phyloP scores from a whole-genome alignment of 129 eudicot genomes.

The Tagetes erecta region DNA sequence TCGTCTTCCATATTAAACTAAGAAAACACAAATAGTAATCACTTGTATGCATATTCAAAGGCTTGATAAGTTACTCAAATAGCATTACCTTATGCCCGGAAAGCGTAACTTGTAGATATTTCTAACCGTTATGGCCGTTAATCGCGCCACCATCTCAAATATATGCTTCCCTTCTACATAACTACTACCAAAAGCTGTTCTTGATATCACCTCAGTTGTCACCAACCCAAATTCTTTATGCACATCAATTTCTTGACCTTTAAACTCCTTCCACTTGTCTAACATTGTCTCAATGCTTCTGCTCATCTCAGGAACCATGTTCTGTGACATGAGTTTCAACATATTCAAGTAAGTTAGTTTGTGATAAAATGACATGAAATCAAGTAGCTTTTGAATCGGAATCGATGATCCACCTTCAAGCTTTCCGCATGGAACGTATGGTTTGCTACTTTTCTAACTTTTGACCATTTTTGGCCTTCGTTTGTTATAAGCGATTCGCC shows the following conservation, averaged over 20 bases:
- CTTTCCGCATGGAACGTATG: slow-evolving; percentile 70
- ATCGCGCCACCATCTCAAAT: slow-evolving; percentile 62
- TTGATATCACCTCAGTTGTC: slow-evolving; percentile 77
- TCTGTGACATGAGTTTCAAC: slow-evolving; percentile 33
- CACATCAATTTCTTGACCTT: slow-evolving; percentile 63
- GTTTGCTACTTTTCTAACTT: slow-evolving; percentile 64
- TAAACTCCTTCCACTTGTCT: slow-evolving; percentile 47
- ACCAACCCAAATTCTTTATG: slow-evolving; percentile 57
- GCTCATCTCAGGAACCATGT: slow-evolving; percentile 69
- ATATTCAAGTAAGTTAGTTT: neutral
- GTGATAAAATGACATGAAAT: neutral
- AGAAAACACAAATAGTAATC: neutral
- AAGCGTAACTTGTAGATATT: slow-evolving; percentile 53
- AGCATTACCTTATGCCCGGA: slow-evolving; percentile 54
- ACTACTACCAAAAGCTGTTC: slow-evolving; percentile 75
- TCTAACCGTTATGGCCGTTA: slow-evolving; percentile 53
- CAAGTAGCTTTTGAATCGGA: neutral
- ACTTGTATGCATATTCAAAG: neutral
- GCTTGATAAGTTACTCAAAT: neutral
- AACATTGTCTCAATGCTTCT: slow-evolving; percentile 59
- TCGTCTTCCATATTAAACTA: slow-evolving; percentile 42
- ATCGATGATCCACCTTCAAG: slow-evolving; percentile 43
- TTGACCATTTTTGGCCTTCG: slow-evolving; percentile 85
- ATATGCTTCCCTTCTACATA: slow-evolving; percentile 59
- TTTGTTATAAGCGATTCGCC: slow-evolving; percentile 64